A percentile compares a stretch with the other conserved stretches of the same genome.
phyloP scores from a whole-genome alignment of 75 land plant species.

The Azolla pinnata region DNA sequence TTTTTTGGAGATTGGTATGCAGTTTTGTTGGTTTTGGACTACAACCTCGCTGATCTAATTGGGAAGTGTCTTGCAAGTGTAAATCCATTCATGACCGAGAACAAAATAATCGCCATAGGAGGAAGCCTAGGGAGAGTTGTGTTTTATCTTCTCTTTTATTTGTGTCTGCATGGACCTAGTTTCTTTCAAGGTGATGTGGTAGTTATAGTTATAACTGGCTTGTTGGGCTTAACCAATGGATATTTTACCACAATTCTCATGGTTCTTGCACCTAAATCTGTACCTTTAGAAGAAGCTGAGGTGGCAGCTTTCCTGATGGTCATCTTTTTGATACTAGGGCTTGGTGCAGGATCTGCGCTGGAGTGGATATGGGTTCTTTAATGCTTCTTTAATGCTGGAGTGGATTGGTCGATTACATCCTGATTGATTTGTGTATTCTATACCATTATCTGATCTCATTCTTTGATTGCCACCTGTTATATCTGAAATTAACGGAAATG shows the following conservation, averaged over 20 bases:
- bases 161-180: conserved; percentile 78
- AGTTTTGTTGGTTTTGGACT: conserved; percentile 54
- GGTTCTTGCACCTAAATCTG: conserved; percentile 80
- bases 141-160: conserved; percentile 68
- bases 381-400: neutral
- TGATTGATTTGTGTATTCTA: too few species aligned
- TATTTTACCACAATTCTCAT: conserved; percentile 72
- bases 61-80: conserved; percentile 57
- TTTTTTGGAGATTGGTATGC: conserved; percentile 88
- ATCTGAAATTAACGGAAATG: too few species aligned
- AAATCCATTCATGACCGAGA: conserved; percentile 54
- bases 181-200: conserved; percentile 74
- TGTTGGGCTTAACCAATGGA: conserved; percentile 83
- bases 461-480: too few species aligned
- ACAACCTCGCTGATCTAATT: conserved; percentile 73
- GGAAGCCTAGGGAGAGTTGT: conserved; percentile 55
- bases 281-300: conserved; percentile 68
- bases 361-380: conserved; percentile 89
- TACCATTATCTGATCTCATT: too few species aligned
- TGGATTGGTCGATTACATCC: conserved; percentile 1
- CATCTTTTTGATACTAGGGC: conserved; percentile 66
- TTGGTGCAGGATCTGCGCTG: conserved; percentile 63
- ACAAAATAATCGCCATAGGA: conserved; percentile 41
- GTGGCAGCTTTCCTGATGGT: conserved; percentile 69
- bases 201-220: conserved; percentile 56